Conservation (phyloP, 495 filamentous ascomycete species). For the Margaritispora aquatica region DNA sequence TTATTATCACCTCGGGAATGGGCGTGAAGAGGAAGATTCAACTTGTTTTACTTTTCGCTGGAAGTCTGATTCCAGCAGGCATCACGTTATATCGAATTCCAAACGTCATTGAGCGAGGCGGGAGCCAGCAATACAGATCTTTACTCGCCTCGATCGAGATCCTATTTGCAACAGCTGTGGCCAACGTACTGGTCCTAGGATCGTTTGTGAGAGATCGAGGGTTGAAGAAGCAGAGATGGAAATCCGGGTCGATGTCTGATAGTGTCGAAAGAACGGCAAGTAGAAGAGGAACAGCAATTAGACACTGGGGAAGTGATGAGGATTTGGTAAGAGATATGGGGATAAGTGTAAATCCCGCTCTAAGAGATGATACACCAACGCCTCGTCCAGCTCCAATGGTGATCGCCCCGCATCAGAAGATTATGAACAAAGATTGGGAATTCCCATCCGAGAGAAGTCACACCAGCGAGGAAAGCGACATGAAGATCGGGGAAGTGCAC, state of each 20-base stretch:
- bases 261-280: conserved; percentile 40
- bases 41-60: conserved; percentile 69
- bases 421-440: conserved; percentile 16
- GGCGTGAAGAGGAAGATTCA: conserved; percentile 53
- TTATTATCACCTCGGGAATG: conserved; percentile 73
- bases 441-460: conserved; percentile 11
- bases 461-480: conserved; percentile 19
- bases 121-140: conserved; percentile 68
- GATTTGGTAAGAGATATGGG: conserved; percentile 70
- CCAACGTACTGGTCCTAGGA: conserved; percentile 73
- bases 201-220: conserved; percentile 77
- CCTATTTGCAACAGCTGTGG: conserved; percentile 67
- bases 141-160: conserved; percentile 73
- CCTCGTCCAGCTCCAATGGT: conserved; percentile 39
- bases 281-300: conserved; percentile 41
- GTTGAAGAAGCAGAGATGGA: conserved; percentile 71
- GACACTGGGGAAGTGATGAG: conserved; percentile 77
- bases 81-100: conserved; percentile 75
- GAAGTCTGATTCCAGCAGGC: conserved; percentile 70
- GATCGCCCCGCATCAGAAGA: conserved; percentile 12
- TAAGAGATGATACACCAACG: conserved; percentile 31
- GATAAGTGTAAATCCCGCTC: conserved; percentile 53
- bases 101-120: conserved; percentile 53
- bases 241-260: conserved; percentile 49
- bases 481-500: conserved; percentile 10